phyloP scores from a whole-genome alignment of 169 alveolate species.

The Cyclospora cayetanensis region DNA sequence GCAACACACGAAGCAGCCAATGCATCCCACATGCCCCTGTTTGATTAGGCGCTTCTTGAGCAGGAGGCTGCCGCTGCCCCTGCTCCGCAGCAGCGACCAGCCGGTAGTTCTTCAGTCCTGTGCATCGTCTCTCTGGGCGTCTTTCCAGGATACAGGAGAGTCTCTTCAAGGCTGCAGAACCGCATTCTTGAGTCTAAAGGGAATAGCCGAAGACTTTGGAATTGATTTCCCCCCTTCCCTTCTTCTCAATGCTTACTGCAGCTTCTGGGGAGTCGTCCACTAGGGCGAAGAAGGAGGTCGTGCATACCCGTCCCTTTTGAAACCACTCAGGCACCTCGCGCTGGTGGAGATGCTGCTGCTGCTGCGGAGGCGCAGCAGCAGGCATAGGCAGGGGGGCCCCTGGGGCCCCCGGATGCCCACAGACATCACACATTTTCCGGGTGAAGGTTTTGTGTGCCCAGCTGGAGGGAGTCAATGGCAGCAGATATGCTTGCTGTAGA shows the following conservation, averaged over 20 bases:
- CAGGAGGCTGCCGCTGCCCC: not conserved
- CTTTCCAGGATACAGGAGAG: no score
- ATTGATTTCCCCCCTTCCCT: no score
- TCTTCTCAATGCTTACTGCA: no score
- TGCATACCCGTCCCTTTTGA: not conserved
- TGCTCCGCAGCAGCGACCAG: no score
- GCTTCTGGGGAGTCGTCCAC: not conserved
- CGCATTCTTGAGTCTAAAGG: no score
- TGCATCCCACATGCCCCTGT: not conserved
- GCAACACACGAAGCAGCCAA: not conserved
- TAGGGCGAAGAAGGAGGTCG: not conserved
- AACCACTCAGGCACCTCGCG: not conserved
- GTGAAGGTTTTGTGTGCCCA: not conserved
- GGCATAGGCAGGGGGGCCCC: not conserved
- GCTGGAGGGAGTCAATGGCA: not conserved
- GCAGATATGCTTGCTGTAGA: not conserved
- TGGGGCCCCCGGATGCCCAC: not conserved
- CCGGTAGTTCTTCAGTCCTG: no score
- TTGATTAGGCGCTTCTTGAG: not conserved
- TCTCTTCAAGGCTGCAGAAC: no score
- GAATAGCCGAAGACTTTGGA: no score
- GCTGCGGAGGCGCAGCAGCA: not conserved
- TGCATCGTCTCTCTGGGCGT: no score
- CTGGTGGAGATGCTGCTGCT: slow-evolving; percentile 38
- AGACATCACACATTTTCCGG: not conserved